Base-by-base conservation (phyloP, 768 basidiomycete species). In the Psilocybe sp. region DNA sequence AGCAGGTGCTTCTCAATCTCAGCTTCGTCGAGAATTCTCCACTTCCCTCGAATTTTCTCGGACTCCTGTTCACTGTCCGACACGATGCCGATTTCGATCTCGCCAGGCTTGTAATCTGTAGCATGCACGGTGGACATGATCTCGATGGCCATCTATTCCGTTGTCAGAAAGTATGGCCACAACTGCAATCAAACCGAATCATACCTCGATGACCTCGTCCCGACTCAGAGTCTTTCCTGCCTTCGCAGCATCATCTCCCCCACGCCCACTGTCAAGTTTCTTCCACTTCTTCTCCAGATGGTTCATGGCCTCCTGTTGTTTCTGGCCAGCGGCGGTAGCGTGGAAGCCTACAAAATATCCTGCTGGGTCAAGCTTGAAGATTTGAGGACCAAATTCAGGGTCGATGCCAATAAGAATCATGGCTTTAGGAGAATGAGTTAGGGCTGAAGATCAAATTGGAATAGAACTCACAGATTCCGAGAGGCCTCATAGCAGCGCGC, bases 261-360 rank as follows among this genome's bases (percentile, higher is more conserved):
- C 90, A 46, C 71, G 72, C 13, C 89, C 89, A 18, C 78, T 80
- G 61, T 91, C 86, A 28, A 93, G 74, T 67, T 93, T 93, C 77
- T 98, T 99, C 95, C 93, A 98, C 67, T 92, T 92, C 75, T 98
- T 98, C 74, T 99, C 97, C 39, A 99, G 77, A 63, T 93, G 89
- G 67, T 98, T 98, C 85, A 95, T 97, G 1, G 92, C 94, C 64
- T 99, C 97, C 63, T 97, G 96, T 61, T 98, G 97, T 62, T 99
- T 98, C 67, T 91, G 89, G 0, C 97, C 97, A 2, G 95, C 88
- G 0, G 96, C 85, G 2, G 96, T 96, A 8, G 97, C 97, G 59
- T 98, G 95, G 75, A 95, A 98, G 0, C 97, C 97, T 40, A 97
- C 92, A 65, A 95, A 99, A 72, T 97, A 98, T 4, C 97, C 97